Conservation (phyloP, 805 yeast species). For the Hanseniaspora nectarophila region DNA sequence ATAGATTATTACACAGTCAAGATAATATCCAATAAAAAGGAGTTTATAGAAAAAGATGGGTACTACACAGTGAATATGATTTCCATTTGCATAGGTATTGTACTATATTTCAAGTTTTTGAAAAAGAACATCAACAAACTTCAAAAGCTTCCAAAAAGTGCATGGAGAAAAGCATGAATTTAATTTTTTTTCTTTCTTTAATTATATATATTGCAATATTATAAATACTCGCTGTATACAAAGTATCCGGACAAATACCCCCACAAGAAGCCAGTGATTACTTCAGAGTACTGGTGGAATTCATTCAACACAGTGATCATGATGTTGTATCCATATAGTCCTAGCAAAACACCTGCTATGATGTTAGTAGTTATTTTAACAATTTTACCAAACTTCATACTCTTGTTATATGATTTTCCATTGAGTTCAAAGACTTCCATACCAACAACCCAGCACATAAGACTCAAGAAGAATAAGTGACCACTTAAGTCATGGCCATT, state of each 20-base stretch:
- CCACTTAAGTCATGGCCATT: slow-evolving; percentile 98
- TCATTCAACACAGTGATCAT: slow-evolving; percentile 9
- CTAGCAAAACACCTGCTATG: not conserved
- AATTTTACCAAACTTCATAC: not conserved
- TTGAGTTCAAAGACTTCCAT: slow-evolving; percentile 11
- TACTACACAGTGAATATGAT: slow-evolving; percentile 65
- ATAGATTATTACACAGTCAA: slow-evolving; percentile 70
- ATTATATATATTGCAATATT: not conserved
- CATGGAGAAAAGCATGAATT: slow-evolving; percentile 47
- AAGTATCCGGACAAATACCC: slow-evolving; percentile 11
- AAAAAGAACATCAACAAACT: slow-evolving; percentile 47
- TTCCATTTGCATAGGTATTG: slow-evolving; percentile 57
- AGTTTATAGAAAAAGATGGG: slow-evolving; percentile 49
- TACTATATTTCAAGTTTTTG: slow-evolving; percentile 55
- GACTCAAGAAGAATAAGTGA: slow-evolving; percentile 60
- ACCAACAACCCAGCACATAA: slow-evolving; percentile 23
- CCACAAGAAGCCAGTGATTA: slow-evolving; percentile 28
- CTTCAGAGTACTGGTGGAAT: slow-evolving; percentile 3
- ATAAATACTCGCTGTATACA: slow-evolving; percentile 25
- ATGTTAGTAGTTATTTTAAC: not conserved
- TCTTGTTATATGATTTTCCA: not conserved
- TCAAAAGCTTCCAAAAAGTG: slow-evolving; percentile 58
- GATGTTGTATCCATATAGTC: slow-evolving; percentile 10
- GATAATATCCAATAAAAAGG: slow-evolving; percentile 16
- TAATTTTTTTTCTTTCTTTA: not conserved